These are phyloP conservation scores for Suillus subaureus DNA, from an alignment of 768 basidiomycete genomes.

Conservation along the genomic window DNA sequence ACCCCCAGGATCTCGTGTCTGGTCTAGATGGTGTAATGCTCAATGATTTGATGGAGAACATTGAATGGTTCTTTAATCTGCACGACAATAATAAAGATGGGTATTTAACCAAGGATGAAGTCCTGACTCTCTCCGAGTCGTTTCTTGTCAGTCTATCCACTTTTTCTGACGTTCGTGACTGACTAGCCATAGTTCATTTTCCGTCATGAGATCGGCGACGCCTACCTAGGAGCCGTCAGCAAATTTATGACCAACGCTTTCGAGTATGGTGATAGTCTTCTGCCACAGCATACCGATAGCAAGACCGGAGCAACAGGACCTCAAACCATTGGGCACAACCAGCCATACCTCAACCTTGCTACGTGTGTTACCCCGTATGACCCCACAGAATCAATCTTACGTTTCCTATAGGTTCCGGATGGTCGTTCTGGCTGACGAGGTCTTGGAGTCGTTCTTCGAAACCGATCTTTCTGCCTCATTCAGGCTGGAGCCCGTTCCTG, in stretches of 20 bases:
- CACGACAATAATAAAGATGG: constrained; percentile 98
- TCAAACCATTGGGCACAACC: constrained; percentile 65
- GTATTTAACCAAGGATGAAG: constrained; percentile 93
- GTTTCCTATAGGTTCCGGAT: constrained; percentile 80
- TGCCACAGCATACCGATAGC: constrained; percentile 45
- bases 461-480: constrained; percentile 89
- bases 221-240: constrained; percentile 94
- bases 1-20: constrained; percentile 75
- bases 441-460: constrained; percentile 96
- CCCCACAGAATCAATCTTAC: constrained; percentile 10
- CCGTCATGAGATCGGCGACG: constrained; percentile 94
- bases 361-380: constrained; percentile 52
- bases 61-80: constrained; percentile 97
- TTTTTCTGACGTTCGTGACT: constrained; percentile 12
- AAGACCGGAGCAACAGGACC: constrained; percentile 43
- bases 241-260: constrained; percentile 98
- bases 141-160: constrained; percentile 62
- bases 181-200: constrained; percentile 83
- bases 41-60: constrained; percentile 97
- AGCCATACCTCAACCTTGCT: constrained; percentile 90
- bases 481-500: constrained; percentile 70
- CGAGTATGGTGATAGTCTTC: constrained; percentile 95
- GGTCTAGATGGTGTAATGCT: constrained; percentile 93
- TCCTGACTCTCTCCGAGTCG: constrained; percentile 92
- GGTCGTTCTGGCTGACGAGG: constrained; percentile 96